Conservation (phyloP, 345 rosid genomes). For the Lagerstroemia speciosa region DNA sequence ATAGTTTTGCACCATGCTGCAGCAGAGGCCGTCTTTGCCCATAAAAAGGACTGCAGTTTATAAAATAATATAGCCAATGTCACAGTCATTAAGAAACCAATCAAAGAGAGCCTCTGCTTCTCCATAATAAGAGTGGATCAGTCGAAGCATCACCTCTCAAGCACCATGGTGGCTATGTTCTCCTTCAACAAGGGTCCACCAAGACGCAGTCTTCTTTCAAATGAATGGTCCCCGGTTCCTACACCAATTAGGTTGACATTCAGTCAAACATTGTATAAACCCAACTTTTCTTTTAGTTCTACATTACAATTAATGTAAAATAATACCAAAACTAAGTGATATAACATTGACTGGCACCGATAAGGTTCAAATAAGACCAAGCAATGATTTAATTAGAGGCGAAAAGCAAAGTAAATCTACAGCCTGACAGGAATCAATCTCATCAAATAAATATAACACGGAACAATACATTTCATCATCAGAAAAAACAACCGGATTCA, state of each 20-base stretch:
- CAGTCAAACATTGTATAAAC: background rate
- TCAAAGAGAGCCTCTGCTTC: background rate
- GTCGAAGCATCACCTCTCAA: slow-evolving; percentile 56
- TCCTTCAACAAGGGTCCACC: slow-evolving; percentile 88
- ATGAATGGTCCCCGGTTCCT: slow-evolving; percentile 98
- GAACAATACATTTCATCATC: background rate
- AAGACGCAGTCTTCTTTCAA: slow-evolving; percentile 78
- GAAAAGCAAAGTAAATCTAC: background rate
- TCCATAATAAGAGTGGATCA: background rate
- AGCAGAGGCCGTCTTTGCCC: slow-evolving; percentile 86
- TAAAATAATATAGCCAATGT: slow-evolving; percentile 16
- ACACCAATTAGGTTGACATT: slow-evolving; percentile 13
- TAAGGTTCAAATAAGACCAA: no score
- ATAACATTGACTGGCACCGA: no score
- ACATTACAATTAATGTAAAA: background rate
- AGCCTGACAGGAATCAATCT: background rate
- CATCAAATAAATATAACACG: background rate
- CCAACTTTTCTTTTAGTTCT: background rate
- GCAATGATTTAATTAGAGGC: background rate
- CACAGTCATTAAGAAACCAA: slow-evolving; percentile 12
- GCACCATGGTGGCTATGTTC: slow-evolving; percentile 92
- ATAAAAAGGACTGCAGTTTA: slow-evolving; percentile 76
- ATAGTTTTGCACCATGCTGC: slow-evolving; percentile 78
- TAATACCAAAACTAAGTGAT: background rate
- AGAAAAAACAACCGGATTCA: background rate